Conservation (phyloP, 2,329 filamentous ascomycete species). For the Penicillium sp. region DNA sequence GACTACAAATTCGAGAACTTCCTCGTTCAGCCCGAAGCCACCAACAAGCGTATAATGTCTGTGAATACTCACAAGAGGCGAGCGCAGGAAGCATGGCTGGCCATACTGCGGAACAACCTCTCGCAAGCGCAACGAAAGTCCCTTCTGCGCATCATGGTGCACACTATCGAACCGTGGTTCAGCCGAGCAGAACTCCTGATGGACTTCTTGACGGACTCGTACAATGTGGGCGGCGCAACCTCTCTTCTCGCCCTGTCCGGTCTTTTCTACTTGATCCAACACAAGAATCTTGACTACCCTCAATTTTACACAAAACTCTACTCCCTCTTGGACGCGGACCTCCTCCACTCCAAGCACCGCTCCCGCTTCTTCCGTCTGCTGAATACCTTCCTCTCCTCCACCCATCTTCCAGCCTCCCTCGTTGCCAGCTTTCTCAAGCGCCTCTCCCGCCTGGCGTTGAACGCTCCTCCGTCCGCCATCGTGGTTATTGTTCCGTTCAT, state of each 20-base stretch:
- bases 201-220: slow-evolving; percentile 95
- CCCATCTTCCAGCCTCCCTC: slow-evolving; percentile 82
- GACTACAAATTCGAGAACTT: slow-evolving; percentile 36
- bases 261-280: slow-evolving; percentile 88
- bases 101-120: slow-evolving; percentile 62
- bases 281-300: slow-evolving; percentile 93
- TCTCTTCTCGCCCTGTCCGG: slow-evolving; percentile 86
- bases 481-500: slow-evolving; percentile 87
- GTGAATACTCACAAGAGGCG: slow-evolving; percentile 67
- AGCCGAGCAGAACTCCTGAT: slow-evolving; percentile 80
- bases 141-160: slow-evolving; percentile 68
- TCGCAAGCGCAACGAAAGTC: slow-evolving; percentile 71
- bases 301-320: slow-evolving; percentile 93
- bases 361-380: slow-evolving; percentile 89
- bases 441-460: slow-evolving; percentile 76
- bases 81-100: slow-evolving; percentile 82
- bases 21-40: slow-evolving; percentile 51
- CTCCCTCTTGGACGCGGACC: slow-evolving; percentile 75
- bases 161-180: slow-evolving; percentile 83
- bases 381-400: slow-evolving; percentile 83
- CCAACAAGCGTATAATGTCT: slow-evolving; percentile 64
- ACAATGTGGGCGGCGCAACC: slow-evolving; percentile 77
- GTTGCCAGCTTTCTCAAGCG: slow-evolving; percentile 96
- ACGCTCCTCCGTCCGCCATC: slow-evolving; percentile 81
- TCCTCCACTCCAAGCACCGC: slow-evolving; percentile 90